Percentiles rank a stretch among this genome's conserved stretches.
phyloP scores from a whole-genome alignment of 1,139 yeast genomes.

The Saccharomyces hybrid region DNA sequence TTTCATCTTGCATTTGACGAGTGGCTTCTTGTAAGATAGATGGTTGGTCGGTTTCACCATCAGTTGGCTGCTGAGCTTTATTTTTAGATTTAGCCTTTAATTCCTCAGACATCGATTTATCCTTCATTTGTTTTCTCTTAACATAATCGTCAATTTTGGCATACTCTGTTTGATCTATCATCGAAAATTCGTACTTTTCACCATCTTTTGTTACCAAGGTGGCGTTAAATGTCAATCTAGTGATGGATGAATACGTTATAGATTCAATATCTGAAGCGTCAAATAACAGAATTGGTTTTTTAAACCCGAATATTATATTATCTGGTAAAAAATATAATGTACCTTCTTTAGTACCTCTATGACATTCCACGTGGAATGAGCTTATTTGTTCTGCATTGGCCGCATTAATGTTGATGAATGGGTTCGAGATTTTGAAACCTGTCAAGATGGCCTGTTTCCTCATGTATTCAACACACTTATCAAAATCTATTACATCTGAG shows the following conservation, averaged over 20 bases:
- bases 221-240: constrained; percentile 76
- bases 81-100: constrained; percentile 57
- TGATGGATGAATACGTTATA: constrained; percentile 75
- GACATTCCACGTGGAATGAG: constrained; percentile 56
- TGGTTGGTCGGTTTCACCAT: constrained; percentile 22
- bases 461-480: constrained; percentile 30
- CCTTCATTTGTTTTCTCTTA: constrained; percentile 54
- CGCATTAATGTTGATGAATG: constrained; percentile 20
- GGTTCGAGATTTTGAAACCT: constrained; percentile 34
- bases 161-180: constrained; percentile 83
- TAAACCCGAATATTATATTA: constrained; percentile 78
- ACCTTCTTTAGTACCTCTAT: constrained; percentile 88
- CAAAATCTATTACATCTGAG: constrained; percentile 24
- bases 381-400: constrained; percentile 9
- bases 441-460: constrained; percentile 35
- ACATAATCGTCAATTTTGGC: constrained; percentile 67
- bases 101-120: constrained; percentile 78
- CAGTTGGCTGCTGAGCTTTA: constrained; percentile 31
- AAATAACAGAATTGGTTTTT: constrained; percentile 70
- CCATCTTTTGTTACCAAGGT: constrained; percentile 34
- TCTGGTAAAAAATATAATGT: constrained; percentile 58
- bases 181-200: constrained; percentile 66
- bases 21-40: constrained; percentile 38
- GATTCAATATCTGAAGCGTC: constrained; percentile 53
- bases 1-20: constrained; percentile 28